These are phyloP conservation scores for Candida methanosorbosa DNA, from an alignment of 805 yeast species.

Conservation along the genomic window DNA sequence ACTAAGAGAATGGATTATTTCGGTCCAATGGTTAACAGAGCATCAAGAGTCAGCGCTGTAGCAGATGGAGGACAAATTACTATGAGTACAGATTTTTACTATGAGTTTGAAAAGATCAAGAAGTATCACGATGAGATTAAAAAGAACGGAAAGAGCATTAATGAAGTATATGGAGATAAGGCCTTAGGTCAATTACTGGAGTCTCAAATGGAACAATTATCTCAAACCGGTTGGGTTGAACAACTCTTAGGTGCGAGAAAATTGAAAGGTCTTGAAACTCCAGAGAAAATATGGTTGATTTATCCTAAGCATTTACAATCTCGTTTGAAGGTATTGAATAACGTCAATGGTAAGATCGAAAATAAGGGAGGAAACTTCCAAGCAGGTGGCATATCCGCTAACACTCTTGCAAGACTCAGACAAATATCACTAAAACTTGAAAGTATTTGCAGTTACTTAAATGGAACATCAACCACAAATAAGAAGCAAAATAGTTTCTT, in stretches of 20 bases:
- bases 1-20: slow-evolving; percentile 97
- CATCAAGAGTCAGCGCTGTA: slow-evolving; percentile 86
- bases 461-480: slow-evolving; percentile 28
- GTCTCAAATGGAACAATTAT: slow-evolving; percentile 54
- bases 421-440: slow-evolving; percentile 50
- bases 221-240: slow-evolving; percentile 60
- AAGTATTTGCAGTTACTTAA: slow-evolving; percentile 40
- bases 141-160: slow-evolving; percentile 20
- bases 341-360: slow-evolving; percentile 23
- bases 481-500: neutral
- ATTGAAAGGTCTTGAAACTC: slow-evolving; percentile 89
- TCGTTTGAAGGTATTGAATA: slow-evolving; percentile 39
- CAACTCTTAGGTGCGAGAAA: slow-evolving; percentile 77
- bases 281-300: slow-evolving; percentile 73
- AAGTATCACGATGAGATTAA: slow-evolving; percentile 35
- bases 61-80: slow-evolving; percentile 99
- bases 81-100: slow-evolving; percentile 71
- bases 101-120: slow-evolving; percentile 56
- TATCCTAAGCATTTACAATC: slow-evolving; percentile 61
- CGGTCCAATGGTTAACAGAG: slow-evolving; percentile 97
- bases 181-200: slow-evolving; percentile 36
- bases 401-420: slow-evolving; percentile 32
- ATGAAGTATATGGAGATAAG: slow-evolving; percentile 34
- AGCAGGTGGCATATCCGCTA: slow-evolving; percentile 21
- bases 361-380: slow-evolving; percentile 16